Base-by-base conservation (phyloP, 257 asterid species). In the Primulina eburnea region DNA sequence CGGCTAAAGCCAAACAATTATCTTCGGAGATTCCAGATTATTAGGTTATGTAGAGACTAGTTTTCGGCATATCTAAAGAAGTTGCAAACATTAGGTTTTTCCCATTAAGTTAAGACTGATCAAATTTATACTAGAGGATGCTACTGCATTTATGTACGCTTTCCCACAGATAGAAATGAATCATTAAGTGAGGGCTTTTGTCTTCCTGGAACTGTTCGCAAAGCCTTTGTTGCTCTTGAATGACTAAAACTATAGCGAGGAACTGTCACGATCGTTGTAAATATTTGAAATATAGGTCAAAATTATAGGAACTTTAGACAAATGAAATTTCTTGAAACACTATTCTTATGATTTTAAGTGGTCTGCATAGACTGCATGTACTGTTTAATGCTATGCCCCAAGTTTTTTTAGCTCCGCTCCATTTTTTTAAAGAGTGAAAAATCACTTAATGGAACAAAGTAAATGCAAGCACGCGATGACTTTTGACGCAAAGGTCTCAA, bases 91-190 rank as follows among this genome's bases (percentile, higher is more conserved):
- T 43, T 24, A 33, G 66, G 34, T 24, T 29, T 59, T 26, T 24
- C 8, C 3, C 5, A 28, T 28, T 47, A 1, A 5, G 37, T 40
- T 43, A 59, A 26, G 32, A 28, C 52, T 73, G 59, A 24, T 57
- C 20, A 58, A 62, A 37, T 38, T 21, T 63, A 33, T 73, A 26
- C n/a, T 33, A 24, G 62, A 60, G 40, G 76, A 71, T 66, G 60
- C 47, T 72, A 62, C 69, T 73, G 62, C 32, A 58, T 65, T 59
- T 69, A 24, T 6, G 33, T 7, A 34, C 24, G 33, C 7, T 50
- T 64, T 38, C 52, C 33, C 32, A 38, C 65, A 28, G 53, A 65
- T 50, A 40, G 18, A 66, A 60, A 24, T 43, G 70, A 43, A 43
- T 38, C 68, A 57, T 71, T 57, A 34, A 9, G 52, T 50, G 33